These are phyloP conservation scores for Rhodotorula mucilaginosa DNA, from an alignment of 1,284 basidiomycete genomes.

Conservation along the genomic window DNA sequence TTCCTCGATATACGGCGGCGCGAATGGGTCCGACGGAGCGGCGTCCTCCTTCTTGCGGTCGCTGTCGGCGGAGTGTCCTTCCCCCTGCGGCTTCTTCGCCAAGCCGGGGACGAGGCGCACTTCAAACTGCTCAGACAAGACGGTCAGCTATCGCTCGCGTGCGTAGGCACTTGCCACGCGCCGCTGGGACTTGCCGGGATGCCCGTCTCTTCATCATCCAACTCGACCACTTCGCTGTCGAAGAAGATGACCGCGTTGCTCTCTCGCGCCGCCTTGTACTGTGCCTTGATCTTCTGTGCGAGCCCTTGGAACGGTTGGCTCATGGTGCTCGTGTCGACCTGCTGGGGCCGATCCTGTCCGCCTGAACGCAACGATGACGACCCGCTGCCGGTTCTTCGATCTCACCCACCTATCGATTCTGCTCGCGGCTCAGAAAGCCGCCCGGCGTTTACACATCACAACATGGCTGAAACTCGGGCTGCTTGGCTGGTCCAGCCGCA, in stretches of 20 bases:
- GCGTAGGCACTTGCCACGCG: background rate
- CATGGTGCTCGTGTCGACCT: background rate
- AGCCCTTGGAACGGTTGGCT: constrained; percentile 17
- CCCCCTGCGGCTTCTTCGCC: constrained; percentile 35
- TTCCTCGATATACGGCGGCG: constrained; percentile 30
- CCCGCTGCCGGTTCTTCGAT: too few relatives aligned
- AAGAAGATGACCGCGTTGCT: constrained; percentile 23
- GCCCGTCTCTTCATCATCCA: constrained; percentile 33
- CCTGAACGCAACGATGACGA: too few relatives aligned
- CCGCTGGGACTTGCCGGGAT: constrained; percentile 23
- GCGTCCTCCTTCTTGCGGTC: background rate
- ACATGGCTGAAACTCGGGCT: too few relatives aligned
- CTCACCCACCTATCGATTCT: too few relatives aligned
- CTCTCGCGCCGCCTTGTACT: constrained; percentile 22
- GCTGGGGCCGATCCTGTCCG: too few relatives aligned
- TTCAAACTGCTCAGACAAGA: constrained; percentile 29
- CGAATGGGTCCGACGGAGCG: constrained; percentile 30
- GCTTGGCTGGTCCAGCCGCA: too few relatives aligned
- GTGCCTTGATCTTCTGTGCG: constrained; percentile 29
- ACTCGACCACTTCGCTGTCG: constrained; percentile 31
- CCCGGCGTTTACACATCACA: too few relatives aligned
- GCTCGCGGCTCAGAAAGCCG: too few relatives aligned
- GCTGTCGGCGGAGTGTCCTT: background rate
- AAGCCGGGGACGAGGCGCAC: constrained; percentile 36
- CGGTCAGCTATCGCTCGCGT: background rate